Base-by-base conservation (phyloP, 768 basidiomycete species). In the Mycena vulgaris region DNA sequence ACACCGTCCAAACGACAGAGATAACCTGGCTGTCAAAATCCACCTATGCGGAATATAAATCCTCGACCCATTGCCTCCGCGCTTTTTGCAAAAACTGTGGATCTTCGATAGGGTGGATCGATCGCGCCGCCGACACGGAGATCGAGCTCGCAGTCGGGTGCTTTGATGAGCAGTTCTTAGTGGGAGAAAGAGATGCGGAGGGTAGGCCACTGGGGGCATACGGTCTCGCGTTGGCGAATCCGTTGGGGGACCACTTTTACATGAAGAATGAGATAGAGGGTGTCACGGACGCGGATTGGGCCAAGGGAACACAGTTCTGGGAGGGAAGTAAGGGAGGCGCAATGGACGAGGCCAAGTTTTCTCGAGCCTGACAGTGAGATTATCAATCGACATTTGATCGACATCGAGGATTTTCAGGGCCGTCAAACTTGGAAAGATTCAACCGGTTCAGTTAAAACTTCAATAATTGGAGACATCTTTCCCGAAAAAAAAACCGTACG, bases 1-100 rank as follows among this genome's bases (percentile, higher is more conserved):
- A 61, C 28, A 53, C 51, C 55, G 33, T 58, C 37, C 35, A 35
- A 25, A 52, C 23, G 33, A 42, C 47, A 1, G 56, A 63, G 30
- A 27, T 60, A 23, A 55, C 57, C 27, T 62, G 63, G 69, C 63
- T 65, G 21, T 42, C 55, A 23, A 64, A 69, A 28, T 17, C 51
- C 48, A 65, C 63, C 5, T 66, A 65, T n/a, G 63, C 63, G 27
- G 69, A 66, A 45, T 70, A 70, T 35, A 59, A 66, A 45, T 65
- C 69, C 16, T 70, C 69, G 8, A 27, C 58, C 27, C 1, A 33
- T 10, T 55, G 5, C 28, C 55, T 39, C 52, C 51, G 69, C 13
- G 63, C 63, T 17, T 66, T 70, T 27, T 70, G 63, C 69, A 55
- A 59, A 35, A 40, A 31, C 31, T 70, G 69, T 16, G 69, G 69